Evolutionary conservation across 495 filamentous ascomycete genomes (phyloP).

Genomic region (Tuber indicum): DNA sequence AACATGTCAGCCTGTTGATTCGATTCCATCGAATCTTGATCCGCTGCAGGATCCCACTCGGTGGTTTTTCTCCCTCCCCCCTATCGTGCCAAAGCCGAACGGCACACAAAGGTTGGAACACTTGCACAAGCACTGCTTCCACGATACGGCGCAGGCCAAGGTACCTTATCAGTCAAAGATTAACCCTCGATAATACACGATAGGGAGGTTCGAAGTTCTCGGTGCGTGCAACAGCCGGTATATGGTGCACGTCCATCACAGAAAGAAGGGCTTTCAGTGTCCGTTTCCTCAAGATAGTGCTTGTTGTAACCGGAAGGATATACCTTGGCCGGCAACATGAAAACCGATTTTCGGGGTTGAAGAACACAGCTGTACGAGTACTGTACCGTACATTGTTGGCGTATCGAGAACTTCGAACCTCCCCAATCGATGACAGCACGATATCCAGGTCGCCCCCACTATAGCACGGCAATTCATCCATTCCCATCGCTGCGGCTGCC

Average conservation of each 20-base stretch:
- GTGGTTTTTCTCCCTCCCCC: background rate
- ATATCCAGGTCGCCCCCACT: background rate
- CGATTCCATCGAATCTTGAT: background rate
- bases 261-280: no score
- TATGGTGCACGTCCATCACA: no score
- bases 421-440: background rate
- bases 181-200: background rate
- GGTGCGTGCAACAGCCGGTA: no score
- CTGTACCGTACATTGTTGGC: no score
- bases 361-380: no score
- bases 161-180: background rate
- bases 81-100: background rate
- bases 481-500: background rate
- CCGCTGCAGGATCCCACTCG: background rate
- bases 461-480: background rate
- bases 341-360: no score
- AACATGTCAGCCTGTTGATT: background rate
- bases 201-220: no score
- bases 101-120: background rate
- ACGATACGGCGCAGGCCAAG: background rate
- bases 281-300: no score
- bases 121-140: background rate
- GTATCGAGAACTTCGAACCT: no score
- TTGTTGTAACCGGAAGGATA: no score
- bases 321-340: no score